These are phyloP conservation scores for Corylus avellana DNA, from an alignment of 306 rosid genomes.

Conservation along the genomic window DNA sequence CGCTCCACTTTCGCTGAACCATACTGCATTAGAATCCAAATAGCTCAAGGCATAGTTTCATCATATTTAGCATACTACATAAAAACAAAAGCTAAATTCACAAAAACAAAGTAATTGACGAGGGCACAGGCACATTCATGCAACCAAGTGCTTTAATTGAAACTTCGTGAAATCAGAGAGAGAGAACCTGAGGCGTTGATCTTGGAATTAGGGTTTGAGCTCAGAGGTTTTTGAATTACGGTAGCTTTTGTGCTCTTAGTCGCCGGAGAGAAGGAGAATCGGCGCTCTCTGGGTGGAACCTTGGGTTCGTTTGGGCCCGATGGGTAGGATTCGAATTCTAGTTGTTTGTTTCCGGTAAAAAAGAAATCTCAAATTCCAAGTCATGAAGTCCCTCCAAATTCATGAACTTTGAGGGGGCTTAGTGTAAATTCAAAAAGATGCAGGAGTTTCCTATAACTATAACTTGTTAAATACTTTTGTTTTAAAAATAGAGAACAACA, in stretches of 20 bases:
- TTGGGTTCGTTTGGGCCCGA: neutral
- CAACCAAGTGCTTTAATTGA: neutral
- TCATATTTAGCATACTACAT: neutral
- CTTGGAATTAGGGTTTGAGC: slow-evolving; percentile 24
- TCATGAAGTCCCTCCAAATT: neutral
- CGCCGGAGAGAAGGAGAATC: neutral
- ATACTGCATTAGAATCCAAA: neutral
- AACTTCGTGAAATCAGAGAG: neutral
- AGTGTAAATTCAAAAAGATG: neutral
- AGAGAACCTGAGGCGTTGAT: slow-evolving; percentile 19
- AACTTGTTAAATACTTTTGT: no score
- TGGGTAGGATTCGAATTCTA: neutral
- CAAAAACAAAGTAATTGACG: neutral
- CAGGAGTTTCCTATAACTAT: neutral
- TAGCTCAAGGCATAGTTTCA: neutral
- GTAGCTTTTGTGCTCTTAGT: neutral
- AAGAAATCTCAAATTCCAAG: neutral
- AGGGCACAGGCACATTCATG: neutral
- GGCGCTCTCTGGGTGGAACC: neutral
- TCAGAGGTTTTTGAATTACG: slow-evolving; percentile 10
- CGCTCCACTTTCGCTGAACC: neutral
- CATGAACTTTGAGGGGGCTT: neutral
- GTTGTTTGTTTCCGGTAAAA: neutral
- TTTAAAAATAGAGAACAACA: no score
- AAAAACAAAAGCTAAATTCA: neutral